Base-by-base conservation (phyloP, 495 filamentous ascomycete genomes). In the Lentithecium fluviatile region DNA sequence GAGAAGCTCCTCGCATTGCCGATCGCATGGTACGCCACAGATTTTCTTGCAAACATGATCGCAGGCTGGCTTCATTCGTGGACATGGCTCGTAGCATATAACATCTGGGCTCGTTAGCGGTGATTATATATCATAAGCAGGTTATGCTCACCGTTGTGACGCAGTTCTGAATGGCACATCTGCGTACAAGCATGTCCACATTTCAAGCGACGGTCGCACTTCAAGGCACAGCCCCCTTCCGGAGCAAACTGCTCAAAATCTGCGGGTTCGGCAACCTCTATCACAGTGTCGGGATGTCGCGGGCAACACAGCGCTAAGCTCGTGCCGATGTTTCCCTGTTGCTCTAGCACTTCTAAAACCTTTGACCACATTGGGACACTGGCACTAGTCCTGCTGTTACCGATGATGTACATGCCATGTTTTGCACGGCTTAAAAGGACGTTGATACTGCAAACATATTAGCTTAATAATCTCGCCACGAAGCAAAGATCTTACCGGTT, bases 321-420 rank as follows among this genome's bases (percentile, higher is more conserved):
- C 10, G 67, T 60, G 0, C 88, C 86, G 15, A 89, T 70, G 36
- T 82, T 82, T 2, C 73, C 75, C 0, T 72, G 71, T 0, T 64
- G 3, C 29, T 32, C 29, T 3, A 32, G 29, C 29, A 3, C 4
- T 10, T 32, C 29, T 3, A 32, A 4, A 32, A 32, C 29, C 29
- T 3, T 4, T 32, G 29, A 32, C 89, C 89, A 95, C 87, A 94
- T 92, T 0, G 67, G 59, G 3, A 91, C 78, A 37, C 73, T 66
- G 1, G 40, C 59, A 15, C 78, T 84, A 0, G 88, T 85, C 29
- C 76, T 68, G 2, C 81, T 71, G 66, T 92, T 91, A 12, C 90
- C 89, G 46, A 94, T 84, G 50, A 95, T 82, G 69, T 90, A 95
- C 86, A 95, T 89, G 6, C 90, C 89, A 69, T 95, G 83, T 67